Evolutionary conservation across 2,329 filamentous ascomycete genomes (phyloP).

Genomic region (Aspergillus quadricinctus): DNA sequence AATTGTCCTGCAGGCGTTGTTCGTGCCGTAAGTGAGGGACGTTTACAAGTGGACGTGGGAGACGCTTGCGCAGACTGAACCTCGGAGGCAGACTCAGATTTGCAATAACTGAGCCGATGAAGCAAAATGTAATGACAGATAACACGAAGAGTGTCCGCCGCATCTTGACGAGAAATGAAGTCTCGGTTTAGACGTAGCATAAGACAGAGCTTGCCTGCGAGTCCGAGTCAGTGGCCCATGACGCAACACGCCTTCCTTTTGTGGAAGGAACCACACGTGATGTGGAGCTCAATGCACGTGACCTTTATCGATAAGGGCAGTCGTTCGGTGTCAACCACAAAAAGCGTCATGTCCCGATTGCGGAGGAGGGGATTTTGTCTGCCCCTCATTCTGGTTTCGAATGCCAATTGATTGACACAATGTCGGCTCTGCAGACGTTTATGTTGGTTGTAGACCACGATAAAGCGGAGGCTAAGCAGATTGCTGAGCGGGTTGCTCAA

Average conservation of each 20-base stretch:
- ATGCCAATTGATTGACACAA: slow-evolving; percentile 24
- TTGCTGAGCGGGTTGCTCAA: slow-evolving; percentile 42
- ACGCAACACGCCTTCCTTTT: slow-evolving; percentile 13
- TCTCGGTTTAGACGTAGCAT: not conserved
- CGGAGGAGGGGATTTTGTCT: slow-evolving; percentile 10
- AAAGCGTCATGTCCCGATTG: slow-evolving; percentile 17
- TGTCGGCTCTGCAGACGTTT: slow-evolving; percentile 47
- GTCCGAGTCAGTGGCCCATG: slow-evolving; percentile 8
- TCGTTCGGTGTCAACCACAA: slow-evolving; percentile 11
- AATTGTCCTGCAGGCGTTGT: slow-evolving; percentile 7
- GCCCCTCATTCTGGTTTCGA: slow-evolving; percentile 1
- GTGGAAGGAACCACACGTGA: slow-evolving; percentile 5
- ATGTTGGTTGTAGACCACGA: slow-evolving; percentile 46
- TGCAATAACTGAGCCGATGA: slow-evolving; percentile 11
- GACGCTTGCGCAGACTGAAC: slow-evolving; percentile 16
- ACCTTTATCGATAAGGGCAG: slow-evolving; percentile 22
- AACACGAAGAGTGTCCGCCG: slow-evolving; percentile 1
- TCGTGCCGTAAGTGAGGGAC: slow-evolving; percentile 13
- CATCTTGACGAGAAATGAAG: slow-evolving; percentile 7
- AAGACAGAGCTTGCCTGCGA: not conserved
- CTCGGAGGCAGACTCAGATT: slow-evolving; percentile 9
- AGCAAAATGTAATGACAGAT: slow-evolving; percentile 2
- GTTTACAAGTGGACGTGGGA: slow-evolving; percentile 15
- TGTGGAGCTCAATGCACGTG: slow-evolving; percentile 13
- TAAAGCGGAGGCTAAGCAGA: slow-evolving; percentile 42